These are phyloP conservation scores for Ceratobasidium sp. DNA, from an alignment of 1,284 basidiomycete species.

Conservation along the genomic window DNA sequence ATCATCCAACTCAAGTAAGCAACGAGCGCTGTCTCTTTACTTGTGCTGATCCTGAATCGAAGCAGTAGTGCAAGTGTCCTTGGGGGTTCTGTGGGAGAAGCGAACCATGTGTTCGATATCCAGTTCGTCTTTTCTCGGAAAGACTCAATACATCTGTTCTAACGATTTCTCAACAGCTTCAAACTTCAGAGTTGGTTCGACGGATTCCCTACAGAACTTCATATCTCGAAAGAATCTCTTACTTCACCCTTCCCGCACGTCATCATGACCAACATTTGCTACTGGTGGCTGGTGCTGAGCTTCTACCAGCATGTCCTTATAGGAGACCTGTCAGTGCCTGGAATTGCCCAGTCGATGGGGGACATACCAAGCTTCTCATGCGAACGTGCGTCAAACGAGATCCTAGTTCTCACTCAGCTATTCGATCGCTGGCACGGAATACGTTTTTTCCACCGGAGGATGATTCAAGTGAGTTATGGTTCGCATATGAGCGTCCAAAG, in stretches of 20 bases:
- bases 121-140: background rate
- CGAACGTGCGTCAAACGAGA: background rate
- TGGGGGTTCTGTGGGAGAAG: background rate
- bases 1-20: background rate
- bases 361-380: background rate
- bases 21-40: background rate
- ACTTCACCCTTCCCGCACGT: constrained; percentile 41
- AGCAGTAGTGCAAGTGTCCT: background rate
- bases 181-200: background rate
- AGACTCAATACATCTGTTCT: background rate
- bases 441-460: background rate
- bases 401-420: background rate
- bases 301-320: background rate
- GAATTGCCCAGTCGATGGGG: background rate
- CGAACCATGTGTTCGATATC: background rate
- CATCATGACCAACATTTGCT: background rate
- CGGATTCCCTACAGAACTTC: background rate
- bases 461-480: background rate
- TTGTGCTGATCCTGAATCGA: background rate
- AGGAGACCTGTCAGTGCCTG: background rate
- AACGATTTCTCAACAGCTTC: background rate
- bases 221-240: constrained; percentile 44
- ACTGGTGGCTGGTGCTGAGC: background rate
- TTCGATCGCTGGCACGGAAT: background rate
- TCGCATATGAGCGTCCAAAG: background rate